Evolutionary conservation across 192 early-diverging fungal genomes (phyloP).

Genomic region (Oehlia diaphana): DNA sequence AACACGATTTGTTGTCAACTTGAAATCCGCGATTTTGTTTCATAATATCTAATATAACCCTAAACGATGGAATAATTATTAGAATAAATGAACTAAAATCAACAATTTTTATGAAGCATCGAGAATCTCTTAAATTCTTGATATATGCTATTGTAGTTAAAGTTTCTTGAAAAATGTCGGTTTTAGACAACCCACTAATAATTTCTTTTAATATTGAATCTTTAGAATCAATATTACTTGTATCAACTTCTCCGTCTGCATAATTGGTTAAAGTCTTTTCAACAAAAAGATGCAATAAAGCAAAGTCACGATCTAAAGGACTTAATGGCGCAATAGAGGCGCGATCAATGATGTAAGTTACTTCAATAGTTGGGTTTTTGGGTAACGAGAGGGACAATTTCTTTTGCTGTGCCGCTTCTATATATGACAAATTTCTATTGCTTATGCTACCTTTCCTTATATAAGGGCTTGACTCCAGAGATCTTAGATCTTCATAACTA

Average conservation of each 20-base stretch:
- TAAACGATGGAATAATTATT: constrained; percentile 45
- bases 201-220: constrained; percentile 43
- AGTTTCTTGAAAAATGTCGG: constrained; percentile 17
- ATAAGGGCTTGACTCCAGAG: background rate
- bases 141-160: constrained; percentile 41
- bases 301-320: constrained; percentile 42
- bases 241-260: constrained; percentile 47
- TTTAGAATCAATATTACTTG: constrained; percentile 35
- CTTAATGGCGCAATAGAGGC: constrained; percentile 19
- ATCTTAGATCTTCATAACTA: background rate
- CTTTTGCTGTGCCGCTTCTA: background rate
- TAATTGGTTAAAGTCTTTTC: constrained; percentile 47
- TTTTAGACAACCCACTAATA: constrained; percentile 35
- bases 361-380: background rate
- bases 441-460: background rate
- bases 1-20: constrained; percentile 17
- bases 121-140: constrained; percentile 44
- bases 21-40: constrained; percentile 14
- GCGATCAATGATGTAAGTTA: background rate
- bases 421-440: background rate
- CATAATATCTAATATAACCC: constrained; percentile 38
- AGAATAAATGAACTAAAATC: constrained; percentile 48
- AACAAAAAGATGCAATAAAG: constrained; percentile 54
- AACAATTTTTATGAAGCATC: constrained; percentile 59
- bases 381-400: constrained; percentile 11